Base-by-base conservation (phyloP, 164 flowering plant genomes). In the Macadamia tetraphylla region DNA sequence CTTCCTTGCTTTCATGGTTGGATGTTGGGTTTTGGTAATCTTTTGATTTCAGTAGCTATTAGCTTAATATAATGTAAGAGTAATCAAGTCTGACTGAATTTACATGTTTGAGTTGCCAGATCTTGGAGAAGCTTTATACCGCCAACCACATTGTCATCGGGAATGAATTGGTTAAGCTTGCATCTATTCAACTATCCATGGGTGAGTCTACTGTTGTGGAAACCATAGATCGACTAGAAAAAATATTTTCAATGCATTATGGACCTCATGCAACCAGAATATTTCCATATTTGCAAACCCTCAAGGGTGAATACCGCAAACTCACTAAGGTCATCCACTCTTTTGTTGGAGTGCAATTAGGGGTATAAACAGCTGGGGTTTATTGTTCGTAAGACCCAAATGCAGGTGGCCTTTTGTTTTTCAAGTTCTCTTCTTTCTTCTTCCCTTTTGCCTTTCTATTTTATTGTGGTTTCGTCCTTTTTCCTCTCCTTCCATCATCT, bases 161-260 rank as follows among this genome's bases (percentile, higher is more conserved):
- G 78, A 78, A 90, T 77, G 98, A 92, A 76, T 74, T 92, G 77
- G 74, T 86, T 67, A 92, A 92, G 82, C 86, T 90, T 53, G 78
- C 88, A 6, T 83, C 92, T 18, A 78, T 92, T 81, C 84, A 81
- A 74, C 74, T 79, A 12, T 67, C 83, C 52, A 23, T 81, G 79
- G 85, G 79, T 56, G 83, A 85, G 31, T 1, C 6, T 65, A n/a
- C 43, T 58, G 82, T 80, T n/a, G 49, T 63, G 46, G 81, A 79
- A 62, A 81, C 62, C 76, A 71, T 82, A 23, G 76, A 69, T 59
- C 85, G 79, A 52, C 62, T 81, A 3, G 43, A 51, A 63, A 64
- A 56, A 60, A 87, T 92, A 70, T 86, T 87, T 73, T 73, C 74
- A 10, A 75, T 77, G 58, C 77, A 87, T 67, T 90, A 85, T 76